Evolutionary conservation across 73 alveolate genomes (phyloP).

Genomic region (Uronychia binucleata): DNA sequence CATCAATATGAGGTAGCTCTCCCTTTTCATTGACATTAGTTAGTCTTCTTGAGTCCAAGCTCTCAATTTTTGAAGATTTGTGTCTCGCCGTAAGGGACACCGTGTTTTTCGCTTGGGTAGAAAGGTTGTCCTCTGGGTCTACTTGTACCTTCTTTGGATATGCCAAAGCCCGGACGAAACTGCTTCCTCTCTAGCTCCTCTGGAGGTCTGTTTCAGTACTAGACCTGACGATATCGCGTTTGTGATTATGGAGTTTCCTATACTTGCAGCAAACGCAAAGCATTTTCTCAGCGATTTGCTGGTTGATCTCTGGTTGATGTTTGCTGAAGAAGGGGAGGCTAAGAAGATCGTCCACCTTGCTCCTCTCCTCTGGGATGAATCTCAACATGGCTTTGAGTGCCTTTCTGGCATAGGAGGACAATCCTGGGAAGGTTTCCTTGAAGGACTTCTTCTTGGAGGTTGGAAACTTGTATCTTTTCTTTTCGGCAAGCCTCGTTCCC

Average conservation of each 20-base stretch:
- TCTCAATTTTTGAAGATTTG: no score
- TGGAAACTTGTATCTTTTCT: slow-evolving; percentile 86
- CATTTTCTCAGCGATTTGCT: background rate
- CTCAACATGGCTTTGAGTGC: slow-evolving; percentile 56
- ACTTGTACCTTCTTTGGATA: no score
- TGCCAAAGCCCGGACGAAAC: no score
- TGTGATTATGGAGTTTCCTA: background rate
- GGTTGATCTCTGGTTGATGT: no score
- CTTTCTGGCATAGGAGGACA: slow-evolving; percentile 69
- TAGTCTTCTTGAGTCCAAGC: no score
- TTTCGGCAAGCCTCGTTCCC: slow-evolving; percentile 89
- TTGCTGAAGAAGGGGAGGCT: slow-evolving; percentile 45
- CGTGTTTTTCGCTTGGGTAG: no score
- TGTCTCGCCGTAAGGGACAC: no score
- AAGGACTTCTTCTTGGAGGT: slow-evolving; percentile 34
- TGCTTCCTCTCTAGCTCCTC: no score
- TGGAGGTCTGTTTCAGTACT: background rate
- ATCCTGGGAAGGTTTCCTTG: slow-evolving; percentile 40
- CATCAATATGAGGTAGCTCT: no score
- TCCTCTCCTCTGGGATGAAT: slow-evolving; percentile 62
- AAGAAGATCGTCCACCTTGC: slow-evolving; percentile 43
- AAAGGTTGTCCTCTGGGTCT: no score
- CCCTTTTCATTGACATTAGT: no score
- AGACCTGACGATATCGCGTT: background rate
- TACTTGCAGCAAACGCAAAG: background rate